Percentiles rank a stretch among this genome's conserved stretches.
Conservation (phyloP, 1,284 basidiomycete species). For the Sanguinoderma infundibulare region DNA sequence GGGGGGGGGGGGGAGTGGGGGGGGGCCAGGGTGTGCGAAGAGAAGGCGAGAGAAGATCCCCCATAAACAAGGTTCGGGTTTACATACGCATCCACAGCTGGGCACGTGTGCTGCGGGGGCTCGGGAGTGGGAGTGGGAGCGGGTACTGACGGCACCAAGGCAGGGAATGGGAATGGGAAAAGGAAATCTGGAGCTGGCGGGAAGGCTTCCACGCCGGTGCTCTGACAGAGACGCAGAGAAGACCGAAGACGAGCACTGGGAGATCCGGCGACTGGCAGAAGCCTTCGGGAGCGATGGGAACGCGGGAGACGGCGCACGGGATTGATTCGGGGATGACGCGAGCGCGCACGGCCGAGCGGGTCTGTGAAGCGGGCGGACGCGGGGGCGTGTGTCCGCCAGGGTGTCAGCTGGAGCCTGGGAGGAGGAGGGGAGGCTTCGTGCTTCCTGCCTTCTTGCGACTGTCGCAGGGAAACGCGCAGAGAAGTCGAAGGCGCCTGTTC, state of each 20-base stretch:
- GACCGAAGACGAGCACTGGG: too few relatives aligned
- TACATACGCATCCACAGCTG: constrained; percentile 19
- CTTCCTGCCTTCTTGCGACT: not conserved
- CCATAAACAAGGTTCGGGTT: constrained; percentile 14
- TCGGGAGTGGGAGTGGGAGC: not conserved
- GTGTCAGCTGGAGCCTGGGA: not conserved
- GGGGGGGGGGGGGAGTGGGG: not conserved
- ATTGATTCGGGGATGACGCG: not conserved
- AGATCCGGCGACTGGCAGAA: too few relatives aligned
- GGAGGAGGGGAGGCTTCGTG: not conserved
- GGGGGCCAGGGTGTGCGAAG: not conserved
- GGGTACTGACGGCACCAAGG: too few relatives aligned
- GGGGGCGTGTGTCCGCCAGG: too few relatives aligned
- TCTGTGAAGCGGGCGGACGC: not conserved
- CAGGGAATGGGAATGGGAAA: too few relatives aligned
- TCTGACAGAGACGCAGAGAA: too few relatives aligned
- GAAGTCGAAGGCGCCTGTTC: not conserved
- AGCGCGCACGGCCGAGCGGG: not conserved
- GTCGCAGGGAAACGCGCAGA: not conserved
- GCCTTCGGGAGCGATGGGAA: too few relatives aligned
- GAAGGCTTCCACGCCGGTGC: too few relatives aligned
- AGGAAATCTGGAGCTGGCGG: too few relatives aligned
- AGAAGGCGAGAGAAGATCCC: constrained; percentile 6
- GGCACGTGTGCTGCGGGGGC: constrained; percentile 7
- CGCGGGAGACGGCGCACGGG: not conserved